phyloP scores from a whole-genome alignment of 148 eudicot species.

The Cornus suecica region DNA sequence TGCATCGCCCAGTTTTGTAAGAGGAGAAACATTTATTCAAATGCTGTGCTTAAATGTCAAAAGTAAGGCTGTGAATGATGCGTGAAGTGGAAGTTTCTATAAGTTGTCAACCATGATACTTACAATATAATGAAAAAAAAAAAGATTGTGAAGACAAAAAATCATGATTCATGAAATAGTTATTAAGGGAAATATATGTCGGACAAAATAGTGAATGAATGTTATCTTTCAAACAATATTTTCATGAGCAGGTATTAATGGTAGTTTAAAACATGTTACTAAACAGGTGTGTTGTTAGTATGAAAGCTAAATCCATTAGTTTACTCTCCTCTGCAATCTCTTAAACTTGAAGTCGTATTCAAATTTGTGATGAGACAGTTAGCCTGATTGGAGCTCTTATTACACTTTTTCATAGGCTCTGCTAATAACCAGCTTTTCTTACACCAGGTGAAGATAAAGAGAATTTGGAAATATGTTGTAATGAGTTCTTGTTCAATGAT shows the following conservation, averaged over 20 bases:
- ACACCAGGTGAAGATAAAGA: not conserved
- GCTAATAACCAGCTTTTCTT: not conserved
- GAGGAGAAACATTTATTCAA: not conserved
- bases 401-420: not conserved
- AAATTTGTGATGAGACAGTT: conserved; percentile 6
- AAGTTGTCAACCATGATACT: not conserved
- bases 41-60: too few species aligned
- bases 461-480: not conserved
- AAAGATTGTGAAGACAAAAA: not conserved
- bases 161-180: not conserved
- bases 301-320: not conserved
- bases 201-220: not conserved
- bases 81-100: not conserved
- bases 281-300: not conserved
- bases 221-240: not conserved
- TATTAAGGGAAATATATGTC: not conserved
- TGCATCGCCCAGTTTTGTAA: not conserved
- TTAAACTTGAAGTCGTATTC: not conserved
- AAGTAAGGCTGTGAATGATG: not conserved
- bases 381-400: not conserved
- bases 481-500: not conserved
- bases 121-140: too few species aligned
- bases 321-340: not conserved
- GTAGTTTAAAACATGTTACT: not conserved
- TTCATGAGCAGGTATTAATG: not conserved